Evolutionary conservation across 164 flowering plant genomes (phyloP), one percentile per base, ranked within the genome.

Genomic region (Chimonanthus praecox): DNA sequence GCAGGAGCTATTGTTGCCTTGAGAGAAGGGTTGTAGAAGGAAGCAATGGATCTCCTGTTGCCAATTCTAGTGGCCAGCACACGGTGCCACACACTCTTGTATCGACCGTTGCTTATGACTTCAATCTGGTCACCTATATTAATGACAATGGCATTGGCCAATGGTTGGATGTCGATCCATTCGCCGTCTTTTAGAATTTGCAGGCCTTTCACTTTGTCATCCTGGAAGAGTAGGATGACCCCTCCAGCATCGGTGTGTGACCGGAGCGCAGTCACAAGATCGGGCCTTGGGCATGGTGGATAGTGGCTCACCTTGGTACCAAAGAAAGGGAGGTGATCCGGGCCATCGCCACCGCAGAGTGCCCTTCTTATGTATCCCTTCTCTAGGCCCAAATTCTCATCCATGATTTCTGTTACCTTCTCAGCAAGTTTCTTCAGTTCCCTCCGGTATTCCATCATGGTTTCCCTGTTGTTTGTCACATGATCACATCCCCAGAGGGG

Each of bases 171-270:
- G 58, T 94, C 94, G 13, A 90, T 85, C 97, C 97, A 94, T 51
- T 82, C 50, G 6, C 88, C 94, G 20, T 87, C 91, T 73, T 94
- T 94, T 50, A 92, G 82, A 73, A 92, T 83, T 75, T 94, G 94
- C 6, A 94, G 94, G 64, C 97, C 97, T 0, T 75, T 78, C 15
- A 89, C 96, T 58, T 80, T 46, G 69, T 92, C 98, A 49, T 92
- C 98, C 70, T 94, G 98, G 86, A 87, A 92, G 63, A 94, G 92
- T 13, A 94, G 71, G 82, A 94, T 86, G 71, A 94, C 91, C 3
- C 98, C 97, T 0, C 98, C 98, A 0, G 98, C 98, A 49, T 94
- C 97, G 3, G 97, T 90, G 85, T 94, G 97, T 43, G 98, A 91
- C 65, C 98, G 80, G 7, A 94, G 90, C 15, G 92, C 98, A 18